Conservation (phyloP, 1,284 basidiomycete genomes). For the Papiliotrema fonsecae region DNA sequence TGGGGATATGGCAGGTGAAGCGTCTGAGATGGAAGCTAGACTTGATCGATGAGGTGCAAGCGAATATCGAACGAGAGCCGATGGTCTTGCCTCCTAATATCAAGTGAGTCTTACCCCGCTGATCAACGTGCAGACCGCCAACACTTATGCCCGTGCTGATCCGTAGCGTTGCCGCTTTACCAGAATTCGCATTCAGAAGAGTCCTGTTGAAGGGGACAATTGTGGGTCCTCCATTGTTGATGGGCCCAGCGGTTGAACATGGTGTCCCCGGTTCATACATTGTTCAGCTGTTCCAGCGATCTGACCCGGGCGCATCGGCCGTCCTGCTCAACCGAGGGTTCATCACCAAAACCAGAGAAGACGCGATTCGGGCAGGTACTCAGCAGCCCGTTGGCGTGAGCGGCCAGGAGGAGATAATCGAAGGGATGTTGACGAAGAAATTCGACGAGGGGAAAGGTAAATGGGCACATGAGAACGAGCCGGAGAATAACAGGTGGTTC, state of each 20-base stretch:
- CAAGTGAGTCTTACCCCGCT: conserved; percentile 78
- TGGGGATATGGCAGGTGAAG: conserved; percentile 89
- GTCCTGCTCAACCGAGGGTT: conserved; percentile 91
- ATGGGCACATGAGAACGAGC: conserved; percentile 86
- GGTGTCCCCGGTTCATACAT: conserved; percentile 78
- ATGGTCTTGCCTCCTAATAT: conserved; percentile 75
- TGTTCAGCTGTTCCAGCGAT: conserved; percentile 74
- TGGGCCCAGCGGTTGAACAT: conserved; percentile 81
- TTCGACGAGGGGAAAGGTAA: conserved; percentile 63
- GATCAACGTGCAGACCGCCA: too few relatives aligned
- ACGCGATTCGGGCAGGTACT: conserved; percentile 46
- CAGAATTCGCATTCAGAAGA: conserved; percentile 81
- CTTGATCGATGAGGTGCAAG: conserved; percentile 89
- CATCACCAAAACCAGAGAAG: conserved; percentile 53
- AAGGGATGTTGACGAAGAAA: conserved; percentile 58
- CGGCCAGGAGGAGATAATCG: conserved; percentile 43
- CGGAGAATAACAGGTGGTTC: conserved; percentile 79
- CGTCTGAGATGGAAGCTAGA: conserved; percentile 92
- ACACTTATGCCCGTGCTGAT: neutral
- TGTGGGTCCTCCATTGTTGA: conserved; percentile 71
- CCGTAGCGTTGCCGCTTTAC: conserved; percentile 55
- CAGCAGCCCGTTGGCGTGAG: conserved; percentile 46
- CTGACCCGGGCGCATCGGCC: conserved; percentile 39
- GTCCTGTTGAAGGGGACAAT: conserved; percentile 73
- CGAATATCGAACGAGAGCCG: conserved; percentile 77